Base-by-base conservation (phyloP, 805 yeast species). In the Candida arabinofermentans region DNA sequence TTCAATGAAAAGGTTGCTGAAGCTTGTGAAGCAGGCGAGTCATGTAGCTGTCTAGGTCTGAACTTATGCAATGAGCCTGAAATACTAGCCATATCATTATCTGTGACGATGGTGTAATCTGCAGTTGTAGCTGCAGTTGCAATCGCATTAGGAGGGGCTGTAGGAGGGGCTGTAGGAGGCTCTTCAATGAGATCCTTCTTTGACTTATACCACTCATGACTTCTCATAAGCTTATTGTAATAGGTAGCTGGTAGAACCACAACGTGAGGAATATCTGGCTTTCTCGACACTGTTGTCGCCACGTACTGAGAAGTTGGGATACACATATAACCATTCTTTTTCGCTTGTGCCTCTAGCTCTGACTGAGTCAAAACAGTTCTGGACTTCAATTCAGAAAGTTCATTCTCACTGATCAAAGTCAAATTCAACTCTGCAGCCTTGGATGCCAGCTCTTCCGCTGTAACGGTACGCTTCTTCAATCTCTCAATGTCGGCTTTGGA, bases 171-270 rank as follows among this genome's bases (percentile, higher is more conserved):
- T 19, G 46, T 6, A n/a, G 39, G 37, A 21, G 37, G 37, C 22
- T 42, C 26, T 12, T 14, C 34, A 30, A 24, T 16, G 3, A 27
- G 18, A 8, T 27, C 17, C 32, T 43, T 54, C 24, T 48, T 52
- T 21, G 41, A 44, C 44, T 62, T 63, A 48, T 50, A 57, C 55
- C 59, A 60, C 23, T 54, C 62, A 43, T 65, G 70, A 40, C 67
- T 70, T 41, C 74, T 70, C 23, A 75, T 57, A 46, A 84, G 61
- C 55, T 76, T 77, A 48, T 75, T 74, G 61, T 81, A 84, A 56
- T 83, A 83, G 2, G 80, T 70, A 5, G 72, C 66, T 5, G 91
- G 89, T 26, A 84, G 56, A 8, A 81, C 79, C 44, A 80, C 81
- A 26, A 82, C 80, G 46, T 76, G 74, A 4, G 66, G 61, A 10